Evolutionary conservation across 345 rosid species (phyloP), one percentile per base, ranked within the genome.

Genomic region (Eutrema japonicum): DNA sequence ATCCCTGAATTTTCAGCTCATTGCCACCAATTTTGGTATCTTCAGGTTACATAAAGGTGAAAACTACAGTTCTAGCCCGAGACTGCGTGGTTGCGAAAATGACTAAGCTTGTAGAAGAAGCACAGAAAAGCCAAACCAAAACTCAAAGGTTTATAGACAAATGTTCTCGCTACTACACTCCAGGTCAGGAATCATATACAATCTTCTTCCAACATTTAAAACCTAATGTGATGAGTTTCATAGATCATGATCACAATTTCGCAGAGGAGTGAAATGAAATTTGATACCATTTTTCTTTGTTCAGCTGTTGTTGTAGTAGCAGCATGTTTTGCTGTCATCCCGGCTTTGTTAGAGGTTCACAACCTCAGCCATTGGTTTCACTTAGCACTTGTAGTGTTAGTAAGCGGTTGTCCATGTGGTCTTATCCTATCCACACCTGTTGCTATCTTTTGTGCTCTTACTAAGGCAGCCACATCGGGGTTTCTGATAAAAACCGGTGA

Each of bases 41-140:
- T 7, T 35, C 45, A 89, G 96, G 98, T 58, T 91, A 89, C 54
- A 75, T 93, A 22, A 83, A 78, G 55, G 79, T 93, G 10, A 87
- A 80, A 72, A 93, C 97, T 47, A 91, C 96, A 33, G 87, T 85
- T 49, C 37, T 91, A 41, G 96, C 98, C 10, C 84, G 83, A 77
- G 97, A 91, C 47, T 89, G 91, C 64, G 84, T 86, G 35, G 96
- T 93, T 47, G 91, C 95, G 16, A 88, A 85, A 76, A 87, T 93
- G 98, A 80, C 89, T 51, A 88, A 85, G 74, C 92, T 93, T 3
- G 98, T 93, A 8, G 96, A 93, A 82, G 97, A 91, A 82, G 96
- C 98, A 64, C 97, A 93, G 60, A 93, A 81, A 77, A 79, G 83
- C 81, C 87, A 88, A 83, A 77, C 97, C 16, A 85, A 53, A 66